These are phyloP conservation scores for Bipolaris bicolor DNA, from an alignment of 2,329 filamentous ascomycete genomes.

Conservation along the genomic window DNA sequence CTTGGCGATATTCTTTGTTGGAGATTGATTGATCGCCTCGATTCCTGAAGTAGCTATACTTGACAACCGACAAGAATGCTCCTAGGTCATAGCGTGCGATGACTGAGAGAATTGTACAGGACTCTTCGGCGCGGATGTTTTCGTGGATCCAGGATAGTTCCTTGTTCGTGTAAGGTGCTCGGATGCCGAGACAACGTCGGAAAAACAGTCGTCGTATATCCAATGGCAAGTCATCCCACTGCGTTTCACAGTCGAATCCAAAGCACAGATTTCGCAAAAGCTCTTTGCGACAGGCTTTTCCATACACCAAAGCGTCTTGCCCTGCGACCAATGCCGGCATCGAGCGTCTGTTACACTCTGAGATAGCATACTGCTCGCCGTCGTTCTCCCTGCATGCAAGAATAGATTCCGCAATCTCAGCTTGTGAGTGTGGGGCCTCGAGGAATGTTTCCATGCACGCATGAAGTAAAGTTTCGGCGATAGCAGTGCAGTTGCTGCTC, in stretches of 20 bases:
- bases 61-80: slow-evolving; percentile 46
- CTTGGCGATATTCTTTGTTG: slow-evolving; percentile 42
- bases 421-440: slow-evolving; percentile 41
- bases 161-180: slow-evolving; percentile 49
- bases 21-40: slow-evolving; percentile 28
- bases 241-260: slow-evolving; percentile 57
- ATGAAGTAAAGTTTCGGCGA: slow-evolving; percentile 46
- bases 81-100: slow-evolving; percentile 58
- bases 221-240: slow-evolving; percentile 59
- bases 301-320: slow-evolving; percentile 28
- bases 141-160: slow-evolving; percentile 55
- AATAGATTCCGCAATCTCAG: slow-evolving; percentile 42
- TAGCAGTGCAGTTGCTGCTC: slow-evolving; percentile 42
- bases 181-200: slow-evolving; percentile 54
- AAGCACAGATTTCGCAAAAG: slow-evolving; percentile 56
- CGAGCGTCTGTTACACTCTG: slow-evolving; percentile 43
- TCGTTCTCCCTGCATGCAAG: slow-evolving; percentile 31
- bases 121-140: slow-evolving; percentile 52
- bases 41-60: slow-evolving; percentile 42
- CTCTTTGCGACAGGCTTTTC: slow-evolving; percentile 49
- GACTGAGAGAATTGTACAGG: slow-evolving; percentile 47
- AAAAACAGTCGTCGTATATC: slow-evolving; percentile 56
- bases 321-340: slow-evolving; percentile 36
- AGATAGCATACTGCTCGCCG: slow-evolving; percentile 33
- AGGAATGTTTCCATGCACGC: slow-evolving; percentile 45